Percentiles rank a stretch among this genome's conserved stretches.
phyloP scores from a whole-genome alignment of 805 yeast species.

The Myxozyma mucilagina region DNA sequence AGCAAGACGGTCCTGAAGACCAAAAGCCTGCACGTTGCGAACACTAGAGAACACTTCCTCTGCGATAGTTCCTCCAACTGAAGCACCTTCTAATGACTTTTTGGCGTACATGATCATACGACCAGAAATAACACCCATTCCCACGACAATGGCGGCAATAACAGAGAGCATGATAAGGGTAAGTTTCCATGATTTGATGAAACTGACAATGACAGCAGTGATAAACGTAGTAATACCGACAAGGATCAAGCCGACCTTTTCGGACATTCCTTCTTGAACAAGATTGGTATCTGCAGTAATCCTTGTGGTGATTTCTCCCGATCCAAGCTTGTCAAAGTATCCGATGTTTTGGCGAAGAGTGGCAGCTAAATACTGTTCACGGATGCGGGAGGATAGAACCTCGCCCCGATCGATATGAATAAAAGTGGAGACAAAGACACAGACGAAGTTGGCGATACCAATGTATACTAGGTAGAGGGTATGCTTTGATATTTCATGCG shows the following conservation, averaged over 20 bases:
- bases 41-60: slow-evolving; percentile 46
- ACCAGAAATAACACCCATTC: slow-evolving; percentile 38
- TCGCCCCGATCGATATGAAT: slow-evolving; percentile 45
- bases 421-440: slow-evolving; percentile 38
- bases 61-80: slow-evolving; percentile 40
- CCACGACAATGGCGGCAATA: slow-evolving; percentile 39
- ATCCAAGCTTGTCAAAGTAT: slow-evolving; percentile 45
- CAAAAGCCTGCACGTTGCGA: slow-evolving; percentile 46
- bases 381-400: slow-evolving; percentile 44
- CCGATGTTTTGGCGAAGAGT: slow-evolving; percentile 46
- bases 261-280: slow-evolving; percentile 47
- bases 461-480: slow-evolving; percentile 45
- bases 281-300: slow-evolving; percentile 46
- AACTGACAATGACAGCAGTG: slow-evolving; percentile 44
- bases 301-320: slow-evolving; percentile 48
- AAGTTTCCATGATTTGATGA: slow-evolving; percentile 44
- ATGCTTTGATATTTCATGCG: slow-evolving; percentile 39
- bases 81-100: slow-evolving; percentile 15
- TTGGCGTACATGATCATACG: slow-evolving; percentile 34
- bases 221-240: slow-evolving; percentile 44
- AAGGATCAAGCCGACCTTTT: slow-evolving; percentile 44
- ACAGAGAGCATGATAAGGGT: slow-evolving; percentile 41
- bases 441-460: slow-evolving; percentile 39
- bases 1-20: slow-evolving; percentile 43
- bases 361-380: slow-evolving; percentile 42